These are phyloP conservation scores for Coemansia sp. DNA, from an alignment of 192 early-diverging fungal genomes.

Conservation along the genomic window DNA sequence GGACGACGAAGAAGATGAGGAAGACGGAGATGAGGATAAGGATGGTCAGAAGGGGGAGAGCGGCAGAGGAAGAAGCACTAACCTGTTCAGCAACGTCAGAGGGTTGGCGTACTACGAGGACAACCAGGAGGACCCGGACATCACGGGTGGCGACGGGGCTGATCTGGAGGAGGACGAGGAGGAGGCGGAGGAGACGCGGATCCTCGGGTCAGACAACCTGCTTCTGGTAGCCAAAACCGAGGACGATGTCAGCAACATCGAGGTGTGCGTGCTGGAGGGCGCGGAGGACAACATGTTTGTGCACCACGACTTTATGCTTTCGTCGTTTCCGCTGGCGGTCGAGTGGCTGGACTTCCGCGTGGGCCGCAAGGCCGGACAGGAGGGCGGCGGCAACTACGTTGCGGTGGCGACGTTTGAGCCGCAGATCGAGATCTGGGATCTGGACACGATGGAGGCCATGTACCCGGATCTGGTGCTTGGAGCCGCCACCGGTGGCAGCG, in stretches of 20 bases:
- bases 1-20: slow-evolving; percentile 40
- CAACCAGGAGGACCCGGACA: slow-evolving; percentile 84
- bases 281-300: slow-evolving; percentile 86
- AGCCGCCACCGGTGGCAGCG: slow-evolving; percentile 12
- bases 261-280: slow-evolving; percentile 88
- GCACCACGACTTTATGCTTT: slow-evolving; percentile 98
- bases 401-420: slow-evolving; percentile 98
- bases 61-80: slow-evolving; percentile 36
- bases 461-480: slow-evolving; percentile 93
- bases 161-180: slow-evolving; percentile 58
- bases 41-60: slow-evolving; percentile 1
- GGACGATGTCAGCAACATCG: slow-evolving; percentile 94
- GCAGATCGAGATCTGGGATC: slow-evolving; percentile 98
- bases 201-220: slow-evolving; percentile 81
- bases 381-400: slow-evolving; percentile 78
- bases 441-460: slow-evolving; percentile 87
- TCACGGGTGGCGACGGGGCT: slow-evolving; percentile 67
- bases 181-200: slow-evolving; percentile 78
- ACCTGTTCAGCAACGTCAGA: slow-evolving; percentile 83
- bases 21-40: slow-evolving; percentile 31
- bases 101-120: slow-evolving; percentile 82
- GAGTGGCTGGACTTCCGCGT: slow-evolving; percentile 95
- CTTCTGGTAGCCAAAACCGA: slow-evolving; percentile 93
- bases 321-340: slow-evolving; percentile 90
- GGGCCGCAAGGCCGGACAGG: slow-evolving; percentile 61